Percentiles rank a stretch among this genome's conserved stretches.
phyloP scores from a whole-genome alignment of 441 rosid genomes.

The Jatropha podagrica region DNA sequence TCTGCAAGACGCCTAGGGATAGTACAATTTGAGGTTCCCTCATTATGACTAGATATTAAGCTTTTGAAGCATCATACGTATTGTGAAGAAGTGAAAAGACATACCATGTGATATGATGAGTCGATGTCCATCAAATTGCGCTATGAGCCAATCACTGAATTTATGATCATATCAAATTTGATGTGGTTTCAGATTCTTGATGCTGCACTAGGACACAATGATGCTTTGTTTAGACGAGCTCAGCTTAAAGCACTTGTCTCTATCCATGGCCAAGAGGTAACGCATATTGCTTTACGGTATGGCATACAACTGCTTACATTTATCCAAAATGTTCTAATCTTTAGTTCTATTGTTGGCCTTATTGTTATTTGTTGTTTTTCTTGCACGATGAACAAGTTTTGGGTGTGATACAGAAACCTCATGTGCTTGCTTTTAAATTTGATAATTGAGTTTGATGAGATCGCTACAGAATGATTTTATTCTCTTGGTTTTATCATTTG shows the following conservation, averaged over 20 bases:
- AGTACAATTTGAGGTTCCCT: background rate
- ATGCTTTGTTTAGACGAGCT: constrained; percentile 84
- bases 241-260: constrained; percentile 94
- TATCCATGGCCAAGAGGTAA: constrained; percentile 92
- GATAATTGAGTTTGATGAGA: background rate
- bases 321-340: background rate
- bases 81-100: no score
- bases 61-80: background rate
- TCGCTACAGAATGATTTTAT: background rate
- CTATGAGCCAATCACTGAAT: background rate
- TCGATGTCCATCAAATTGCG: background rate
- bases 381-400: background rate
- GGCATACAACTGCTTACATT: background rate
- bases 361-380: background rate
- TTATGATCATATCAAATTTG: constrained; percentile 20
- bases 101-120: background rate
- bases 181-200: constrained; percentile 61
- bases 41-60: background rate
- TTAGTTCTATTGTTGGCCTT: background rate
- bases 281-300: constrained; percentile 10
- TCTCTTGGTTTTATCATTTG: constrained; percentile 16
- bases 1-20: background rate
- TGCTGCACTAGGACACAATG: constrained; percentile 76
- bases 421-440: background rate
- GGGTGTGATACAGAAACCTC: background rate